These are phyloP conservation scores for Penicillium freii DNA, from an alignment of 2,329 filamentous ascomycete genomes.

Conservation along the genomic window DNA sequence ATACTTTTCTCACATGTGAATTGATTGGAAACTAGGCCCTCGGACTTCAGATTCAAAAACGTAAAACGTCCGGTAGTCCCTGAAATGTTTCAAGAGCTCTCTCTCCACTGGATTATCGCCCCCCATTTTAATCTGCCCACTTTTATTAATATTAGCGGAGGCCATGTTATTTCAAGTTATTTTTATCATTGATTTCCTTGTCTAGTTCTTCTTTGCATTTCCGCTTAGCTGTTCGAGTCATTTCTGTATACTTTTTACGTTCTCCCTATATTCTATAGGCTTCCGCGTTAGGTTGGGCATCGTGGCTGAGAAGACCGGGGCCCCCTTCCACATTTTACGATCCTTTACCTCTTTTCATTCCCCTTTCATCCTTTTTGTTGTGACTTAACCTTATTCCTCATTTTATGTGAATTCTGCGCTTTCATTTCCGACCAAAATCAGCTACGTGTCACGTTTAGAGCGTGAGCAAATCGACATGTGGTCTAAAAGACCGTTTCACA, in stretches of 20 bases:
- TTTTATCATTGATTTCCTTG: neutral
- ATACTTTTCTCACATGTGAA: neutral
- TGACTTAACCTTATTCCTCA: neutral
- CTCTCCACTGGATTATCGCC: constrained; percentile 21
- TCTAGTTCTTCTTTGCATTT: neutral
- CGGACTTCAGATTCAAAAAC: neutral
- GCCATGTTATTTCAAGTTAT: constrained; percentile 14
- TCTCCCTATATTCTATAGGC: neutral
- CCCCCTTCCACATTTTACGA: neutral
- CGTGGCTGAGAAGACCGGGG: neutral
- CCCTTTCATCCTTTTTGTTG: neutral
- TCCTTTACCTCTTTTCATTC: neutral
- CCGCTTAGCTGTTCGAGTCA: neutral
- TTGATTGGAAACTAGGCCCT: neutral
- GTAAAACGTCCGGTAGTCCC: constrained; percentile 9
- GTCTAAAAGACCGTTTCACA: constrained; percentile 51
- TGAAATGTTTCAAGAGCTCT: constrained; percentile 10
- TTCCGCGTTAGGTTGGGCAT: constrained; percentile 1
- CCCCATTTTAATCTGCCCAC: constrained; percentile 24
- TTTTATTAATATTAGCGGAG: constrained; percentile 11
- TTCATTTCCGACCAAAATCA: neutral
- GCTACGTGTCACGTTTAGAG: neutral
- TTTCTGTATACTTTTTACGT: neutral
- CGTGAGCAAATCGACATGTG: constrained; percentile 47
- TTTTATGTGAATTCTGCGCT: neutral